These are phyloP conservation scores for Apiotrichum mycotoxinovorans DNA, from an alignment of 1,284 basidiomycete species.

Conservation along the genomic window DNA sequence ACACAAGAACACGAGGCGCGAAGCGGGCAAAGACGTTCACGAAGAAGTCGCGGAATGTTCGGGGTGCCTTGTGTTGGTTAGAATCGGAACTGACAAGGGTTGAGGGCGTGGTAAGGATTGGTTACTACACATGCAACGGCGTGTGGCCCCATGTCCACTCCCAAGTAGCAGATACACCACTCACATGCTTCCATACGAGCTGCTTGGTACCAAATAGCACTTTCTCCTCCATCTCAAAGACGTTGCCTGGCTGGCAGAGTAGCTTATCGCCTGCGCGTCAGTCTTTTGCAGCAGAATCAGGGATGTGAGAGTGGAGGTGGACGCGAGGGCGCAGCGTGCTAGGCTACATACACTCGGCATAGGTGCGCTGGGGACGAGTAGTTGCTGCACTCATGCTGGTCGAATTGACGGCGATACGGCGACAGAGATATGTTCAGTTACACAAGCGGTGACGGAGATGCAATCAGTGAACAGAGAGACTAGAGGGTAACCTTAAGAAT, in stretches of 20 bases:
- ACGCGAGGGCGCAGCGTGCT: too few species aligned
- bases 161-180: too few species aligned
- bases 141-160: too few species aligned
- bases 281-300: not conserved
- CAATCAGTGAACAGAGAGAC: too few species aligned
- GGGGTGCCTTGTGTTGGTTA: conserved; percentile 22
- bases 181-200: conserved; percentile 41
- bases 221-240: conserved; percentile 41
- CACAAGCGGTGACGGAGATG: too few species aligned
- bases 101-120: too few species aligned
- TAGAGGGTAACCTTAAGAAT: too few species aligned
- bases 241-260: conserved; percentile 34
- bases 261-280: conserved; percentile 32
- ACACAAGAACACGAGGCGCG: conserved; percentile 26
- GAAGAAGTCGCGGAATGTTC: conserved; percentile 34
- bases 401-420: not conserved
- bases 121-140: too few species aligned
- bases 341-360: not conserved
- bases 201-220: conserved; percentile 25
- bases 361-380: not conserved
- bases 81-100: too few species aligned
- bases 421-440: too few species aligned
- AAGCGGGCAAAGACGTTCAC: conserved; percentile 20
- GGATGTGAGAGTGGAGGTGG: too few species aligned
- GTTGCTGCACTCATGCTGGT: not conserved